These are phyloP conservation scores for Remersonia thermophila DNA, from an alignment of 2,329 filamentous ascomycete species.

Conservation along the genomic window DNA sequence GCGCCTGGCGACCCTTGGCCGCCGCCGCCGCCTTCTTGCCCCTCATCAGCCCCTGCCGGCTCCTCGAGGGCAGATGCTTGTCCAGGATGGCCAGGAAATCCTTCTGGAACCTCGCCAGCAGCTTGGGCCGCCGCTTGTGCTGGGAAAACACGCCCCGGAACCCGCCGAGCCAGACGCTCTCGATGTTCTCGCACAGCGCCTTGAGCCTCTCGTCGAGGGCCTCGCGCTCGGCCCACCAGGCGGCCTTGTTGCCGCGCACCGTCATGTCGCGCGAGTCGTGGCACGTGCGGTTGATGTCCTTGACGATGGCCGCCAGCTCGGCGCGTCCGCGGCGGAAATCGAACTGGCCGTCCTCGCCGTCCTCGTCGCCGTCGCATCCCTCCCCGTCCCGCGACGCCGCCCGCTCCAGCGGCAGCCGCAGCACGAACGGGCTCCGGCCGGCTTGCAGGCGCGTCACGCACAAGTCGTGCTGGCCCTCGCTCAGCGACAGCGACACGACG, in stretches of 20 bases:
- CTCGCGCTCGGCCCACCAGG: constrained; percentile 85
- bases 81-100: constrained; percentile 70
- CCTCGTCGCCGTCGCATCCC: constrained; percentile 58
- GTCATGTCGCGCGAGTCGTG: constrained; percentile 60
- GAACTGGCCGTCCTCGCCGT: constrained; percentile 66
- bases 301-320: constrained; percentile 74
- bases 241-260: constrained; percentile 60
- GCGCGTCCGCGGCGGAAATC: constrained; percentile 67
- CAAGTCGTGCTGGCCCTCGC: constrained; percentile 70
- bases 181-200: constrained; percentile 71
- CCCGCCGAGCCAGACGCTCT: constrained; percentile 87
- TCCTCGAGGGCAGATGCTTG: constrained; percentile 74
- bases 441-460: constrained; percentile 77
- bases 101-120: constrained; percentile 64
- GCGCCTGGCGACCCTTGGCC: constrained; percentile 2
- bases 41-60: constrained; percentile 42
- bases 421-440: constrained; percentile 66
- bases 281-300: constrained; percentile 69
- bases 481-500: constrained; percentile 73
- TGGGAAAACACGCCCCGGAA: constrained; percentile 92
- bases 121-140: constrained; percentile 45
- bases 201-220: constrained; percentile 64
- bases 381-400: constrained; percentile 72
- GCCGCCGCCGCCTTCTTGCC: constrained; percentile 36
- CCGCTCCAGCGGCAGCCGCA: constrained; percentile 73